Conservation (phyloP, 345 rosid genomes). For the Brassica nigra region DNA sequence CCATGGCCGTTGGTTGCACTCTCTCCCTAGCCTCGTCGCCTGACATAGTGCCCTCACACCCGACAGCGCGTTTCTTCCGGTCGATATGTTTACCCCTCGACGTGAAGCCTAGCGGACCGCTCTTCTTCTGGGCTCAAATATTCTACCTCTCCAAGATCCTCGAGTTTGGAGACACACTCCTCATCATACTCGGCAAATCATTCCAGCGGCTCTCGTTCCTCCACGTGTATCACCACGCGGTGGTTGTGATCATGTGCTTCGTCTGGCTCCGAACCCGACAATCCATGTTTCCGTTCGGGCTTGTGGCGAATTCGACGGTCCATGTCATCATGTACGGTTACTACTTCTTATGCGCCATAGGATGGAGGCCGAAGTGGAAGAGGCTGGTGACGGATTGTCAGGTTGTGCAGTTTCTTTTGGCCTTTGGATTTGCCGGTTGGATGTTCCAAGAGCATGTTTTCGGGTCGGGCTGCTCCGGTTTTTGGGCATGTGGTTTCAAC, state of each 20-base stretch:
- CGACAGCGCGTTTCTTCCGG: slow-evolving; percentile 9
- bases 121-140: slow-evolving; percentile 76
- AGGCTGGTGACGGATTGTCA: slow-evolving; percentile 71
- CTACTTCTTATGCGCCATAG: slow-evolving; percentile 64
- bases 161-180: slow-evolving; percentile 60
- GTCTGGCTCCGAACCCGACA: slow-evolving; percentile 60
- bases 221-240: slow-evolving; percentile 82
- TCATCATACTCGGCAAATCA: slow-evolving; percentile 57
- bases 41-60: neutral
- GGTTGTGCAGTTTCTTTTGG: slow-evolving; percentile 71
- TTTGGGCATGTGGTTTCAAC: slow-evolving; percentile 71
- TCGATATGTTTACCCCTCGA: slow-evolving; percentile 56
- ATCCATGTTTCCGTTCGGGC: slow-evolving; percentile 63
- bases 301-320: slow-evolving; percentile 58
- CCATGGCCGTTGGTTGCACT: slow-evolving; percentile 72
- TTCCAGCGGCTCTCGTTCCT: slow-evolving; percentile 68
- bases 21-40: slow-evolving; percentile 46
- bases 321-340: slow-evolving; percentile 77
- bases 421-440: slow-evolving; percentile 51
- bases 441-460: slow-evolving; percentile 57
- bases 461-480: slow-evolving; percentile 67
- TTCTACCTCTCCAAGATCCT: slow-evolving; percentile 71
- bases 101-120: slow-evolving; percentile 52
- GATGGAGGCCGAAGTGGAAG: slow-evolving; percentile 73
- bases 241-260: slow-evolving; percentile 74